These are phyloP conservation scores for Monosporascus sp. DNA, from an alignment of 2,329 filamentous ascomycete species.

Conservation along the genomic window DNA sequence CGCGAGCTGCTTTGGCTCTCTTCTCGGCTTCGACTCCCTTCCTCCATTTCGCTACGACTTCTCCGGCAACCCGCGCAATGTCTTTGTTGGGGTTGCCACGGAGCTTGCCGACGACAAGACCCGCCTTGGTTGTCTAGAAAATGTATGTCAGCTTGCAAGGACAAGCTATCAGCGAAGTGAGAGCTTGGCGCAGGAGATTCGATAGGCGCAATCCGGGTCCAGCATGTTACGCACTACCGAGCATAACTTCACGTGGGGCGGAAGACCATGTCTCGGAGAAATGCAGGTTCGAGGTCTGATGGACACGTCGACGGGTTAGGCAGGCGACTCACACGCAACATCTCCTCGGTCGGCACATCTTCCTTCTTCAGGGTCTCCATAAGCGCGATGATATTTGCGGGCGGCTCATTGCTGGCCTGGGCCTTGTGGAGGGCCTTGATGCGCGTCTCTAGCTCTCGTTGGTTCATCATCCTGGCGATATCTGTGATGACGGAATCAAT, in stretches of 20 bases:
- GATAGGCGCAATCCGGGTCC: neutral
- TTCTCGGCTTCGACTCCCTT: conserved; percentile 66
- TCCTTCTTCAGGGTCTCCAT: conserved; percentile 75
- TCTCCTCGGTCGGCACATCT: conserved; percentile 79
- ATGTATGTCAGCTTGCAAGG: conserved; percentile 5
- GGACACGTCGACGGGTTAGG: neutral
- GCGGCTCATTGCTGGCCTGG: conserved; percentile 66
- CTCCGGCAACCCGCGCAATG: conserved; percentile 69
- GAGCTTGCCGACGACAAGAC: conserved; percentile 80
- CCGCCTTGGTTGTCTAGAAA: conserved; percentile 73
- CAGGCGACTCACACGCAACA: conserved; percentile 62
- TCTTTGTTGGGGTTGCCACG: conserved; percentile 74
- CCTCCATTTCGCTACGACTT: conserved; percentile 86
- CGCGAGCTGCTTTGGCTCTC: conserved; percentile 43
- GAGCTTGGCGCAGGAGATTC: neutral
- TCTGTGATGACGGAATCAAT: neutral
- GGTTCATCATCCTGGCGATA: conserved; percentile 54
- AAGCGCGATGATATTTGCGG: conserved; percentile 66
- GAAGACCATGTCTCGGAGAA: conserved; percentile 4
- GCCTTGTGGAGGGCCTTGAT: conserved; percentile 79
- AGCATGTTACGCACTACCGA: neutral
- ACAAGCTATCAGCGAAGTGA: neutral
- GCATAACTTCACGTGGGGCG: neutral
- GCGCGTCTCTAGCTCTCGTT: conserved; percentile 72
- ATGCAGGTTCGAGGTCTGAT: neutral